These are phyloP conservation scores for Colletotrichum liaoningense DNA, from an alignment of 2,329 filamentous ascomycete species.

Conservation along the genomic window DNA sequence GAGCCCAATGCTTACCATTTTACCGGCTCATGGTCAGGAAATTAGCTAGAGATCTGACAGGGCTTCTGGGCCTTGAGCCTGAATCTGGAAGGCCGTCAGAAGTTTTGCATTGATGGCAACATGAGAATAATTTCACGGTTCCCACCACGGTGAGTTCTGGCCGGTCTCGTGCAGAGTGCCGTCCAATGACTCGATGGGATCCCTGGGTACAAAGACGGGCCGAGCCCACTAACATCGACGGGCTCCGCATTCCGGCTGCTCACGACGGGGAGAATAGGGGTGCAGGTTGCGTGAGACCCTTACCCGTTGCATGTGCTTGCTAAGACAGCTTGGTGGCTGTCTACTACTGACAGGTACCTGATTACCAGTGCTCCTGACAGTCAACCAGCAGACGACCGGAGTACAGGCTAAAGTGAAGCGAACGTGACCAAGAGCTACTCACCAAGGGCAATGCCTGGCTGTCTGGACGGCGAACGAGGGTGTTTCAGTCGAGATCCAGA, in stretches of 20 bases:
- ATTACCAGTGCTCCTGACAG: not conserved
- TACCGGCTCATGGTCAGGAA: not conserved
- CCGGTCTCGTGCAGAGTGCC: constrained; percentile 21
- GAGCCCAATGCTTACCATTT: not conserved
- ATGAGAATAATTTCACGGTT: constrained; percentile 32
- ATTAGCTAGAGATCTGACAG: not conserved
- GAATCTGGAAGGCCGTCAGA: constrained; percentile 17
- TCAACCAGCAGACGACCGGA: not conserved
- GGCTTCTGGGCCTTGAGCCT: not conserved
- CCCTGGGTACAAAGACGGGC: constrained; percentile 23
- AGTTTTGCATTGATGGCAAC: constrained; percentile 31
- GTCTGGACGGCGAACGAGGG: constrained; percentile 12
- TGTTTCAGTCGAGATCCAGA: constrained; percentile 8
- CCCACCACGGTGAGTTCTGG: constrained; percentile 26
- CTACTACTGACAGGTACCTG: constrained; percentile 7
- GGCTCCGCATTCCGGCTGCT: constrained; percentile 19
- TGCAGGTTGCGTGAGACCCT: constrained; percentile 16
- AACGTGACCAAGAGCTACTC: constrained; percentile 1
- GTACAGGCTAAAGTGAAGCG: not conserved
- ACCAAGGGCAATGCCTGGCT: constrained; percentile 16
- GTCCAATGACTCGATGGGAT: constrained; percentile 20
- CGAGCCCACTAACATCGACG: constrained; percentile 21
- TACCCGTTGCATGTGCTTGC: constrained; percentile 22
- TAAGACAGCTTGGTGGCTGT: constrained; percentile 9
- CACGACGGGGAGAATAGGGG: constrained; percentile 20